Evolutionary conservation across 2,329 filamentous ascomycete species (phyloP).

Genomic region (Periconia macrospinosa): DNA sequence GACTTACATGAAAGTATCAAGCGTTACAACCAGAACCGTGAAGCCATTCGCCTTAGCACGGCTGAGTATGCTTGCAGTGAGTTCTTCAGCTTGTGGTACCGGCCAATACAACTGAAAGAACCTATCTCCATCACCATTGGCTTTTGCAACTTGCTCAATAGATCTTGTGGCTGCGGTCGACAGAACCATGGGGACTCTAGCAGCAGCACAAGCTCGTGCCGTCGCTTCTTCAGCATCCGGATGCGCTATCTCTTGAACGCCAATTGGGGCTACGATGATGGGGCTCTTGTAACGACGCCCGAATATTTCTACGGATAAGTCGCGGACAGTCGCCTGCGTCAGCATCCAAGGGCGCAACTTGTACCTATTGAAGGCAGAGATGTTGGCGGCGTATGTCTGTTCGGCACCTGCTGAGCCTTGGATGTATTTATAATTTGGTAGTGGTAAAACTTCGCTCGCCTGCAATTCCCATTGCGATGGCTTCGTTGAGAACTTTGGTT

Average conservation of each 20-base stretch:
- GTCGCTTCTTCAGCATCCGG: constrained; percentile 65
- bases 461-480: constrained; percentile 44
- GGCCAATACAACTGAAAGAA: constrained; percentile 83
- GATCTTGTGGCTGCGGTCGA: constrained; percentile 65
- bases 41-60: constrained; percentile 66
- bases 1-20: constrained; percentile 62
- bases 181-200: constrained; percentile 67
- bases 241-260: constrained; percentile 70
- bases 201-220: constrained; percentile 62
- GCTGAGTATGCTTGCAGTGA: constrained; percentile 65
- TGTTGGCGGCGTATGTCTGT: constrained; percentile 40
- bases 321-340: constrained; percentile 38
- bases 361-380: constrained; percentile 44
- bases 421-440: constrained; percentile 45
- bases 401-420: constrained; percentile 42
- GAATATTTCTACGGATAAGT: constrained; percentile 29
- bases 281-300: constrained; percentile 54
- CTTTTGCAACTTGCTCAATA: constrained; percentile 67
- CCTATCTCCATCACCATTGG: constrained; percentile 59
- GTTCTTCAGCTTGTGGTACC: constrained; percentile 62
- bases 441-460: constrained; percentile 35
- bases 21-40: constrained; percentile 68
- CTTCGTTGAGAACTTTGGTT: constrained; percentile 45
- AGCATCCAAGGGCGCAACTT: constrained; percentile 46
- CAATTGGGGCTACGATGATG: constrained; percentile 67